A percentile compares a stretch with the other conserved stretches of the same genome.
Evolutionary conservation across 225 moss, liverwort and hornwort genomes (phyloP).

Genomic region (Sphagnum tenellum): DNA sequence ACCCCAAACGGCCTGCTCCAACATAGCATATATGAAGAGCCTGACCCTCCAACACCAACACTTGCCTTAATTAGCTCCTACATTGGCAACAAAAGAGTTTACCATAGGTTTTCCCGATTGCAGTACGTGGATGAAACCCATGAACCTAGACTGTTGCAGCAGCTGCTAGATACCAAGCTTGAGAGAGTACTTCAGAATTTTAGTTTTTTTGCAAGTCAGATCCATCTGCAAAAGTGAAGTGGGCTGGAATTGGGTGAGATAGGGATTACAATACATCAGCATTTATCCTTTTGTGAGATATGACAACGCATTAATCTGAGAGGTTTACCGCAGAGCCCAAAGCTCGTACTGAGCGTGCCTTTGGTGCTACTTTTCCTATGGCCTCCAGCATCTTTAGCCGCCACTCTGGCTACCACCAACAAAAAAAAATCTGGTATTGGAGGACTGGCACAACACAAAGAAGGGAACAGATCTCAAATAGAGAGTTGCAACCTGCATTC

Average conservation of each 20-base stretch:
- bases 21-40: slow-evolving; percentile 85
- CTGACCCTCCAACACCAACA: slow-evolving; percentile 12
- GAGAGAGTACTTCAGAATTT: too few species aligned
- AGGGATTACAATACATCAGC: background rate
- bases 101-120: too few species aligned
- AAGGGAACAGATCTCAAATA: background rate
- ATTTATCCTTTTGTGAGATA: too few species aligned
- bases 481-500: too few species aligned
- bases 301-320: background rate
- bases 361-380: slow-evolving; percentile 67
- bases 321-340: slow-evolving; percentile 62
- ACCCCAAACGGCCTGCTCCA: slow-evolving; percentile 64
- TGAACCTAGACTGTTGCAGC: too few species aligned
- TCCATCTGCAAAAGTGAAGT: background rate
- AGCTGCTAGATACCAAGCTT: too few species aligned
- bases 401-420: slow-evolving; percentile 45
- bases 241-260: background rate
- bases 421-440: background rate
- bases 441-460: too few species aligned
- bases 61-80: background rate
- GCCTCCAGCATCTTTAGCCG: slow-evolving; percentile 68
- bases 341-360: slow-evolving; percentile 61
- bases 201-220: too few species aligned
- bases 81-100: too few species aligned
- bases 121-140: too few species aligned